phyloP scores from a whole-genome alignment of 495 filamentous ascomycete species.

The Friedmanniomyces endolithicus region DNA sequence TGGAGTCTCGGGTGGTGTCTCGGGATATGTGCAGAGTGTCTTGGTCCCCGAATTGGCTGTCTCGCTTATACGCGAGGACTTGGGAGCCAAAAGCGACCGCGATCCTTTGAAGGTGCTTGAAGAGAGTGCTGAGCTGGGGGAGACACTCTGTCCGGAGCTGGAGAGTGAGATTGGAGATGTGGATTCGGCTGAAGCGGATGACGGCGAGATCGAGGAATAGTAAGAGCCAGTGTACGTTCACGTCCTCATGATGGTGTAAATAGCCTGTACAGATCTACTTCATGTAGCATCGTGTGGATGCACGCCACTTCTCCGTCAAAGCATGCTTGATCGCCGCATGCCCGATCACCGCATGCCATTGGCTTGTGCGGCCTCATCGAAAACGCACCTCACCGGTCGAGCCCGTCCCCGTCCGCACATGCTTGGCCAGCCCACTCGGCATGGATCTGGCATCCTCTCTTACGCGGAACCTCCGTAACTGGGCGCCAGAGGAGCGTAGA shows the following conservation, averaged over 20 bases:
- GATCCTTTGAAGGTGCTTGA: slow-evolving; percentile 54
- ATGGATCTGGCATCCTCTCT: too few relatives aligned
- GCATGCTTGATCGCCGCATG: too few relatives aligned
- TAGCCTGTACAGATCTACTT: neutral
- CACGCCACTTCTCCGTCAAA: too few relatives aligned
- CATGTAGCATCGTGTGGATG: neutral
- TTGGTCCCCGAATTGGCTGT: slow-evolving; percentile 76
- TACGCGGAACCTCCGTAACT: too few relatives aligned
- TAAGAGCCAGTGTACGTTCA: too few relatives aligned
- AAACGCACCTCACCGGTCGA: too few relatives aligned
- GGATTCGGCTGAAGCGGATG: neutral
- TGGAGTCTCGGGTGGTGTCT: slow-evolving; percentile 56
- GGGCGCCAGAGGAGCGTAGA: too few relatives aligned
- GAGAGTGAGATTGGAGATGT: slow-evolving; percentile 25
- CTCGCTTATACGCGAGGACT: slow-evolving; percentile 71
- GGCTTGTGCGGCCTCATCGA: too few relatives aligned
- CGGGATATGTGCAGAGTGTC: slow-evolving; percentile 69
- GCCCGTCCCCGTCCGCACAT: too few relatives aligned
- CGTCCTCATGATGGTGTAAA: neutral
- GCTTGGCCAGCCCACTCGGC: too few relatives aligned
- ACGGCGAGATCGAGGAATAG: too few relatives aligned
- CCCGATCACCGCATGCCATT: too few relatives aligned
- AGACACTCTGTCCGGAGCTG: slow-evolving; percentile 57
- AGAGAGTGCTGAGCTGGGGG: slow-evolving; percentile 66
- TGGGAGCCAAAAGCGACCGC: slow-evolving; percentile 48